Base-by-base conservation (phyloP, 805 yeast genomes). In the Ogataea saltuana region DNA sequence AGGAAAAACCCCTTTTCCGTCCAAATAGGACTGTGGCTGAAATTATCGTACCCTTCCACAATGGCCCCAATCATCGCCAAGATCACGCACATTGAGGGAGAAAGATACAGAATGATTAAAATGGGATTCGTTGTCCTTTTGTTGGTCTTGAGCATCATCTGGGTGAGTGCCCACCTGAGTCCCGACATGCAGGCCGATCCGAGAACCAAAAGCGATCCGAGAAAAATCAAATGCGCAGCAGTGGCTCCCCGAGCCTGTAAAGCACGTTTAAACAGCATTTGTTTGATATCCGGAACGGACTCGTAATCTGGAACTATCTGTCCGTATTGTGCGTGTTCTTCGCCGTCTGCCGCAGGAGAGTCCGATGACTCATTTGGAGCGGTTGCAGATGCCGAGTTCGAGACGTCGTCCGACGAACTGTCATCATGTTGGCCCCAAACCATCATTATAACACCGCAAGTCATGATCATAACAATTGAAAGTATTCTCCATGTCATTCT, bases 141-240 rank as follows among this genome's bases (percentile, higher is more conserved):
- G 50, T 80, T 81, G 33, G 69, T 73, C 51, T 76, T 83, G 38
- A 93, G 68, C 26, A 91, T 72, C 17, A 93, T 63, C 59, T 93
- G 98, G 1, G 98, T 89, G 48, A 90, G 77, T 1, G 96, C 91
- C 99, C 99, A 93, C 50, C 99, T 76, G 39, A 93, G 68, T 0
- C 99, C 99, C 12, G 93, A 83, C 67, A 88, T 75, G 60, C 85
- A 75, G 2, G 95, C 80, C 4, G 96, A 90, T 2, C 76, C 67
- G 21, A 93, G 66, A 1, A 91, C 97, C 20, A 89, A 67, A 2
- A 80, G 41, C 17, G 88, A 80, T 2, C 99, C 98, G 2, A 83
- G 28, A 28, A 62, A 51, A 6, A 65, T 48, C 16, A 61, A 40
- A 42, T 53, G 27, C 49, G 58, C 43, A 44, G 64, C 45, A 46